Evolutionary conservation across 768 basidiomycete species (phyloP).

Genomic region (Trametes meyenii): DNA sequence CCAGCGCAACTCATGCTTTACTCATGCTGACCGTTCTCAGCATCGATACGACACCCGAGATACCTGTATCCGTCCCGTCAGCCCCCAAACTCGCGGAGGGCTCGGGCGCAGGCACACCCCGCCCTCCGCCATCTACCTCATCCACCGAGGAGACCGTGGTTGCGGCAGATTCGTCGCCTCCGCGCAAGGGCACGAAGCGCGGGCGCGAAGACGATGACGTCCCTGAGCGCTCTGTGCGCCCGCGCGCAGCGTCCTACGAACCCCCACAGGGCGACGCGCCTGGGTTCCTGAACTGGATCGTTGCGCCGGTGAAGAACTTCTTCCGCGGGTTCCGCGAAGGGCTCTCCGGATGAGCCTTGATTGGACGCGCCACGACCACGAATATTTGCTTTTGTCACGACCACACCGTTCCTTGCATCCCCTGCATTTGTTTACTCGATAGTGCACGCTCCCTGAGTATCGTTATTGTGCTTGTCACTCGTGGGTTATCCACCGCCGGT

Average conservation of each 20-base stretch:
- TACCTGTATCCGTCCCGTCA: neutral
- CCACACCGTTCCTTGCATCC: neutral
- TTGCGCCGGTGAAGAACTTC: constrained; percentile 65
- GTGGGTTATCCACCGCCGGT: neutral
- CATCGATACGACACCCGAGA: neutral
- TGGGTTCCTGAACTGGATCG: constrained; percentile 58
- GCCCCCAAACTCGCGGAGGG: constrained; percentile 16
- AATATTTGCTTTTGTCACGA: neutral
- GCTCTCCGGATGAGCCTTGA: constrained; percentile 18
- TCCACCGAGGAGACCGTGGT: constrained; percentile 45
- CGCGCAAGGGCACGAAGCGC: constrained; percentile 48
- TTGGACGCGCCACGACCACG: neutral
- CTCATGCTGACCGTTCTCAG: neutral
- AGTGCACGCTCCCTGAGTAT: neutral
- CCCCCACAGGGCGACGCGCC: constrained; percentile 49
- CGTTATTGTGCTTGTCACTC: neutral
- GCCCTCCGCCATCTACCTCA: constrained; percentile 30
- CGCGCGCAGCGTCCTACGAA: constrained; percentile 50
- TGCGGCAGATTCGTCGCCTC: constrained; percentile 31
- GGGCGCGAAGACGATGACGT: constrained; percentile 48
- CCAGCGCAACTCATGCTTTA: neutral
- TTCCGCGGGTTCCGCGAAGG: constrained; percentile 66
- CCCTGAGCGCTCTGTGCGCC: constrained; percentile 52
- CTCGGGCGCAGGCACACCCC: neutral
- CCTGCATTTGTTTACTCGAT: neutral